Base-by-base conservation (phyloP, 345 rosid genomes). In the Laguncularia racemosa region DNA sequence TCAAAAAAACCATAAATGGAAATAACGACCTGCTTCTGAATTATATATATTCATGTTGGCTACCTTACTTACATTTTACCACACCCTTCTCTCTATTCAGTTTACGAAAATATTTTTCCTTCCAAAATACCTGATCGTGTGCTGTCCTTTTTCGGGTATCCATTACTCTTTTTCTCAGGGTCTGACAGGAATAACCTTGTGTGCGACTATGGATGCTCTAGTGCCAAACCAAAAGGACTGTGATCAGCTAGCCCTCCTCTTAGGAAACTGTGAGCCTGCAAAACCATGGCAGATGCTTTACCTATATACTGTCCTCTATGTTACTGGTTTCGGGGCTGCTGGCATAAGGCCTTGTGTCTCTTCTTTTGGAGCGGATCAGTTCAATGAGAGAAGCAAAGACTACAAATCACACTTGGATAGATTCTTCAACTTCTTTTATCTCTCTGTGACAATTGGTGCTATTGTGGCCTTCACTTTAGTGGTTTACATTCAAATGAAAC, bases 291-390 rank as follows among this genome's bases (percentile, higher is more conserved):
- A 91, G 68, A 85, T 82, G 85, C 38, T 69, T 56, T 91, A 78
- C 50, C 96, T 91, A 56, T 74, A 84, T 44, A 64, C 78, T 0
- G 86, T 85, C 56, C 96, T 91, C 45, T 91, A 91, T 53, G 63
- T 84, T 63, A 85, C 91, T 6, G 98, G 82, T 46, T 82, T 91
- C 1, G 96, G 98, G 28, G 96, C 98, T 14, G 92, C 98, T 0
- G 98, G 96, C 8, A 91, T 91, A 63, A 77, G 98, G 53, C 98
- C 98, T 11, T 91, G 98, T 54, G 95, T 91, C 56, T 91, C 98
- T 16, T 91, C 98, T 4, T 91, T 88, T 47, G 98, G 98, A 57
- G 98, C 96, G 6, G 98, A 91, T 75, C 98, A 91, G 80, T 91
- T 91, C 58, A 91, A 91, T 55, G 98, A 91, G 76, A 82, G 67